phyloP scores from a whole-genome alignment of 2,329 filamentous ascomycete species.

The Harringtonia lauricola region DNA sequence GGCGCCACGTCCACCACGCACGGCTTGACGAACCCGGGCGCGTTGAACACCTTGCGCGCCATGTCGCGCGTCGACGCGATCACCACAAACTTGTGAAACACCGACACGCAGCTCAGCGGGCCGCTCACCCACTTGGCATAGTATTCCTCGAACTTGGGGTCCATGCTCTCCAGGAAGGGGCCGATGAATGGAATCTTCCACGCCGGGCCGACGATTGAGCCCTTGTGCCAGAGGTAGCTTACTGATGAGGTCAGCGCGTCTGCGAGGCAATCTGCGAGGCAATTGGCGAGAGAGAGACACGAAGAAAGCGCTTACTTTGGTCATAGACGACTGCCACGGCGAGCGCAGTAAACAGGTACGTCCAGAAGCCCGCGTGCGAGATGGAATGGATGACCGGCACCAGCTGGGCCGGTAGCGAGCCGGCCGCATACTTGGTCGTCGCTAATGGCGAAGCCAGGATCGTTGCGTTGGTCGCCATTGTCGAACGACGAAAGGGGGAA shows the following conservation, averaged over 20 bases:
- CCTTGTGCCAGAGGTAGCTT: slow-evolving; percentile 65
- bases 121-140: slow-evolving; percentile 87
- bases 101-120: slow-evolving; percentile 88
- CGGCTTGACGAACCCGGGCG: slow-evolving; percentile 81
- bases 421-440: slow-evolving; percentile 37
- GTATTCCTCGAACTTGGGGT: slow-evolving; percentile 88
- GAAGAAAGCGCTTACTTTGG: slow-evolving; percentile 51
- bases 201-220: slow-evolving; percentile 60
- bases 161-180: slow-evolving; percentile 86
- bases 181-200: slow-evolving; percentile 83
- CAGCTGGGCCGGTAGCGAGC: slow-evolving; percentile 42
- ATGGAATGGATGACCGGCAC: slow-evolving; percentile 43
- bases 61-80: slow-evolving; percentile 93
- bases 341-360: slow-evolving; percentile 59
- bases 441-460: slow-evolving; percentile 58
- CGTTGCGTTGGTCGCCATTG: slow-evolving; percentile 38
- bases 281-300: slow-evolving; percentile 22
- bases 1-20: slow-evolving; percentile 91
- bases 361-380: slow-evolving; percentile 46
- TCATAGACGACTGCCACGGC: slow-evolving; percentile 71
- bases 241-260: slow-evolving; percentile 33
- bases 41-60: slow-evolving; percentile 94
- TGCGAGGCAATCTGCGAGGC: neutral
- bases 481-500: neutral
- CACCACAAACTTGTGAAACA: slow-evolving; percentile 99